Evolutionary conservation across 768 basidiomycete genomes (phyloP), one percentile per base, ranked within the genome.

Genomic region (Mycena polygramma): DNA sequence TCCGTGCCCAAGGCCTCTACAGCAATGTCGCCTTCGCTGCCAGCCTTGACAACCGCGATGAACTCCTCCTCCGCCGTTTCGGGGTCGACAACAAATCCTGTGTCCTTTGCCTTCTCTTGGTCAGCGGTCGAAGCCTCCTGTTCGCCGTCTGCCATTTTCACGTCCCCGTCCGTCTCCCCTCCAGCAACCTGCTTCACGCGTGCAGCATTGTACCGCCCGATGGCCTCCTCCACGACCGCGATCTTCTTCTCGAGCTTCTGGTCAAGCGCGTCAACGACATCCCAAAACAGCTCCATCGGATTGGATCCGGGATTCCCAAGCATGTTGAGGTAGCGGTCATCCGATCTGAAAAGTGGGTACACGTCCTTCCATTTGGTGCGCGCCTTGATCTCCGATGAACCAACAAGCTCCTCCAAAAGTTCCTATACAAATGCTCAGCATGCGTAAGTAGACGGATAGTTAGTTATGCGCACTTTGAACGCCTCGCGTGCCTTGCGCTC

Each of bases 221-320:
- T 84, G 6, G 86, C 90, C 37, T 83, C 86, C 68, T 92, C 91
- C 4, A 93, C 89, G 37, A 88, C 75, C n/a, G 85, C 85, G 20
- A 94, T 91, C 76, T 94, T 94, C 22, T 87, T 86, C 70, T 96
- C 95, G 20, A 97, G 87, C 72, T 91, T 88, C 77, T 96, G 94
- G 76, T 96, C 96, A 4, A 98, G 86, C 49, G 84, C 86, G 79
- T 99, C 98, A 53, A 98, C 92, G 13, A 87, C 78, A 80, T 99
- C 97, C 95, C 96, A 98, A 82, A 98, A 99, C 6, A 99, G 87
- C 76, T 99, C 98, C 37, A 99, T 86, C 1, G 97, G 97, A 73
- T 94, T 96, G 2, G 96, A 97, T 17, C 98, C 98, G 10, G 94
- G 94, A 75, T 93, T 94, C 19, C 98, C 97, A 20, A 99, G 90